Evolutionary conservation across 2,329 filamentous ascomycete genomes (phyloP), one percentile per base, ranked within the genome.

Genomic region (Talaromyces sp.): DNA sequence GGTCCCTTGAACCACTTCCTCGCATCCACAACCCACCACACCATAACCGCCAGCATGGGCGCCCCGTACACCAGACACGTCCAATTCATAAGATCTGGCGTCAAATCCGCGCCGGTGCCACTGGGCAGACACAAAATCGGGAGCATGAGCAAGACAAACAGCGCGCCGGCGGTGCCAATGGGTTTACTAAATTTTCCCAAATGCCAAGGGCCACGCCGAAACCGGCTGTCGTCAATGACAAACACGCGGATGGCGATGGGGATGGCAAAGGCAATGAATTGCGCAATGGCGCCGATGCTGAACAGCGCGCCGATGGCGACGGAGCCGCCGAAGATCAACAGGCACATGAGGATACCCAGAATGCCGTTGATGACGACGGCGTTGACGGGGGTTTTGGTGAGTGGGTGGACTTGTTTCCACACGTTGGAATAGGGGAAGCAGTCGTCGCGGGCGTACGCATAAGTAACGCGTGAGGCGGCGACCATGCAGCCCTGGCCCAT

Each of bases 401-500:
- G 70, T 1, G 69, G 67, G 73, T 90, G 87, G 57, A 90, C 86
- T 27, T 75, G 70, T 67, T 84, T 85, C 78, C 86, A 87, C 67
- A 81, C 79, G 0, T 73, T 74, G 5, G 84, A 86, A 6, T 84
- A 69, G 0, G 88, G 88, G 69, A 91, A 88, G 70, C 86, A 88
- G 67, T 85, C 87, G 68, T 91, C 88, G 36, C 88, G 85, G 19
- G 88, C 87, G 73, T 91, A 91, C 17, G 88, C 88, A 68, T 88
- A 91, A 1, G 87, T 88, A 52, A 90, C 88, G 55, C 88, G 82
- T 25, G 84, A 88, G 10, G 83, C 83, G 8, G 83, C 82, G 42
- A 91, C 84, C 85, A 89, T 90, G 70, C 87, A 89, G 1, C 87
- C 88, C 71, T 90, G 87, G 6, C 88, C 88, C 85, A 90, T 90